phyloP scores from a whole-genome alignment of 2,329 filamentous ascomycete species.

The Calonectria henricotiae region DNA sequence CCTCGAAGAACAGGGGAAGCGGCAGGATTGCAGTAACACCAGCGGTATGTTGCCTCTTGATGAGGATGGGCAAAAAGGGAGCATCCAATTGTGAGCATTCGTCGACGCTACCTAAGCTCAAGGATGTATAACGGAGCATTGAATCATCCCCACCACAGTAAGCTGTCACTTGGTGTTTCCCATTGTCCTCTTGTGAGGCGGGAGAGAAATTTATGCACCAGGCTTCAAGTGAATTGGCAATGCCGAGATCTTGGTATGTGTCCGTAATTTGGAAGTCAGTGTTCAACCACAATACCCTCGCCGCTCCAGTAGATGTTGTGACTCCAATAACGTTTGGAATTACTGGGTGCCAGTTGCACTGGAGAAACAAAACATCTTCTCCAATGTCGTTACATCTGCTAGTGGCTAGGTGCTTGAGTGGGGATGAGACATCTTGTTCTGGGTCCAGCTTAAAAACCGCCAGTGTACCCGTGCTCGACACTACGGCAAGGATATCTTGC shows the following conservation, averaged over 20 bases:
- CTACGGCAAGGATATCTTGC: slow-evolving; percentile 77
- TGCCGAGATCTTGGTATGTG: slow-evolving; percentile 57
- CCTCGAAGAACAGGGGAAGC: slow-evolving; percentile 63
- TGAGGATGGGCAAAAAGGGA: slow-evolving; percentile 51
- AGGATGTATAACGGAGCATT: slow-evolving; percentile 67
- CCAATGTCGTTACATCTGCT: slow-evolving; percentile 68
- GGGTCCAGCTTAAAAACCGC: slow-evolving; percentile 74
- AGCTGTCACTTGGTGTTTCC: slow-evolving; percentile 60
- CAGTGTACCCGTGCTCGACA: slow-evolving; percentile 83
- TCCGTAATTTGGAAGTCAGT: slow-evolving; percentile 60
- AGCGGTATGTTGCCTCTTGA: slow-evolving; percentile 76
- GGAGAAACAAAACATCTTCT: slow-evolving; percentile 77
- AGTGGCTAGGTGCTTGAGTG: slow-evolving; percentile 62
- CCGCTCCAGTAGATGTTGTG: slow-evolving; percentile 79
- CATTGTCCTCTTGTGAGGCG: slow-evolving; percentile 38
- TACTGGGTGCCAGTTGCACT: slow-evolving; percentile 81
- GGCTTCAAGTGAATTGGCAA: slow-evolving; percentile 76
- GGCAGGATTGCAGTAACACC: slow-evolving; percentile 92
- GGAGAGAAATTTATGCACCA: slow-evolving; percentile 80
- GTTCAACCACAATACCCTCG: slow-evolving; percentile 70
- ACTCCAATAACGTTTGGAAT: slow-evolving; percentile 73
- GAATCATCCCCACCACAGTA: slow-evolving; percentile 86
- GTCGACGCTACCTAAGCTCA: slow-evolving; percentile 43
- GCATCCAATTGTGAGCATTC: slow-evolving; percentile 39
- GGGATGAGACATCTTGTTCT: slow-evolving; percentile 51